phyloP scores from a whole-genome alignment of 108 stramenopile genomes.

The Craspedostauros australis region DNA sequence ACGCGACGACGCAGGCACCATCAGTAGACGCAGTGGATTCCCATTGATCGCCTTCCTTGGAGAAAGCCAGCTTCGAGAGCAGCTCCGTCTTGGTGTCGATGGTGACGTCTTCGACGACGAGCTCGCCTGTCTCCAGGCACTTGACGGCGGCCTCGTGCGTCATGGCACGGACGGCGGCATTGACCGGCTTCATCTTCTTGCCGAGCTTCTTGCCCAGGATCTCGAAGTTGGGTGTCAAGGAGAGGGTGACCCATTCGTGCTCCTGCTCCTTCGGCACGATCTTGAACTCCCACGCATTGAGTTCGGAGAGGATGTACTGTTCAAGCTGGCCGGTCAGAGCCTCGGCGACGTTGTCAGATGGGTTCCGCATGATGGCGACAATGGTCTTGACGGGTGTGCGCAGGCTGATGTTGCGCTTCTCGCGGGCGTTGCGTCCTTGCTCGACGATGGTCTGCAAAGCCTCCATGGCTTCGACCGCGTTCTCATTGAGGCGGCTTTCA shows the following conservation, averaged over 20 bases:
- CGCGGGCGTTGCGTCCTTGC: conserved; percentile 89
- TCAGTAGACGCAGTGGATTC: conserved; percentile 77
- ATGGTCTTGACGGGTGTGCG: conserved; percentile 92
- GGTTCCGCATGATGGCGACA: conserved; percentile 83
- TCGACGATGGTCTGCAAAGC: conserved; percentile 89
- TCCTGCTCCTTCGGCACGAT: conserved; percentile 80
- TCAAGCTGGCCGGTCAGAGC: conserved; percentile 79
- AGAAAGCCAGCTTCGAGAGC: conserved; percentile 84
- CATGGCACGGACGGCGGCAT: conserved; percentile 42
- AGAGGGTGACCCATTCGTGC: conserved; percentile 88
- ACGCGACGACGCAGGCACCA: conserved; percentile 88
- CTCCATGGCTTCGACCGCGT: conserved; percentile 88
- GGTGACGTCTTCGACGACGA: conserved; percentile 77
- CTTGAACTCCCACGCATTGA: conserved; percentile 90
- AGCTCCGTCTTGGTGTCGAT: conserved; percentile 77
- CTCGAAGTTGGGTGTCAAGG: conserved; percentile 85
- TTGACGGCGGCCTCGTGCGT: conserved; percentile 80
- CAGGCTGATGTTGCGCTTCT: conserved; percentile 85
- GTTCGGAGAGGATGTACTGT: conserved; percentile 91
- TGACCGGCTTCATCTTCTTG: conserved; percentile 83
- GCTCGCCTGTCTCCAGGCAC: conserved; percentile 64
- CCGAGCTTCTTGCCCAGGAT: conserved; percentile 93
- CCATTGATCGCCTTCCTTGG: conserved; percentile 88
- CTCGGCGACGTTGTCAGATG: conserved; percentile 63
- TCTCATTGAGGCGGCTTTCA: conserved; percentile 73